A percentile compares a stretch with the other conserved stretches of the same genome.
Evolutionary conservation across 441 rosid species (phyloP).

Genomic region (Populus trichocarpa): DNA sequence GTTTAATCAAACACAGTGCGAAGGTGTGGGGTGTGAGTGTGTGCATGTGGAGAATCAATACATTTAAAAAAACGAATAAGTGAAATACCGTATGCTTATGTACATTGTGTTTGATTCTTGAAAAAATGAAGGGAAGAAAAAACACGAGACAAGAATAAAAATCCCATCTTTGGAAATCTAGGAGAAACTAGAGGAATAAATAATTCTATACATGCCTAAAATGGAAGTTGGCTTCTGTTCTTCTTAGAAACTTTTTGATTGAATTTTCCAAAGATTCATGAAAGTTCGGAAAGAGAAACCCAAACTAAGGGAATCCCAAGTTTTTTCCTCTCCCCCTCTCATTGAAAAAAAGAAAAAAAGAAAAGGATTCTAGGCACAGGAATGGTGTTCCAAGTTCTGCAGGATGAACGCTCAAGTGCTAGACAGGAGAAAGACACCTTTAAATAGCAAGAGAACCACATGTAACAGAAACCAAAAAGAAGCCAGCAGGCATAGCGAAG

Average conservation of each 20-base stretch:
- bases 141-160: not conserved
- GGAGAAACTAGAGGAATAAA: not conserved
- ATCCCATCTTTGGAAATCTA: not conserved
- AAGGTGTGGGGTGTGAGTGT: not conserved
- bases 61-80: not conserved
- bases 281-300: not conserved
- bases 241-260: not conserved
- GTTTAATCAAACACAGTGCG: not conserved
- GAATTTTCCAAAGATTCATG: not conserved
- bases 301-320: not conserved
- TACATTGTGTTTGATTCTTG: not conserved
- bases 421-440: not conserved
- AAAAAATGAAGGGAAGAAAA: not conserved
- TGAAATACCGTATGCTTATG: not conserved
- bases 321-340: no score
- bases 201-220: not conserved
- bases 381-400: not conserved
- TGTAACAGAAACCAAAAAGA: no score
- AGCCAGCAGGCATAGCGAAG: no score
- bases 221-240: not conserved
- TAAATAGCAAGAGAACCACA: no score
- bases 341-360: no score
- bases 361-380: not conserved
- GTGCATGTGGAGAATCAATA: not conserved
- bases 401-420: not conserved